Conservation (phyloP, 306 rosid genomes). For the Medicago lupulina region DNA sequence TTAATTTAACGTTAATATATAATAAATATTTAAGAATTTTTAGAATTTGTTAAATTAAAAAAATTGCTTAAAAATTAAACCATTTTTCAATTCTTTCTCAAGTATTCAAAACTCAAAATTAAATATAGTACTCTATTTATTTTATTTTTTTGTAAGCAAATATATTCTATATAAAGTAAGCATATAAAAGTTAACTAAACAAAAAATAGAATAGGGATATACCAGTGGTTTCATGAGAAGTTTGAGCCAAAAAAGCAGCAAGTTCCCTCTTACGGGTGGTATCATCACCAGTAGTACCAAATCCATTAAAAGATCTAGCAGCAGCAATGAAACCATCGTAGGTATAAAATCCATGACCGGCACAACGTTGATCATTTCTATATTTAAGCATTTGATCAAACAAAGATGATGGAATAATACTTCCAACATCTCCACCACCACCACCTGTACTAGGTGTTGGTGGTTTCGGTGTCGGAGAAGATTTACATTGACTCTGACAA, state of each 20-base stretch:
- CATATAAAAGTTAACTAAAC: too few relatives aligned
- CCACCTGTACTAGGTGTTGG: constrained; percentile 34
- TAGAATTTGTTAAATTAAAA: too few relatives aligned
- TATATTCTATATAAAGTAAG: too few relatives aligned
- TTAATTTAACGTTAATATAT: too few relatives aligned
- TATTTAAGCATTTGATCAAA: constrained; percentile 60
- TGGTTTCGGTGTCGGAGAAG: not conserved
- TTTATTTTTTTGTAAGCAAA: too few relatives aligned
- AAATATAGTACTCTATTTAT: too few relatives aligned
- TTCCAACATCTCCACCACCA: constrained; percentile 42
- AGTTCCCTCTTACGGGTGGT: constrained; percentile 58
- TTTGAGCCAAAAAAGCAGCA: constrained; percentile 80
- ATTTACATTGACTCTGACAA: constrained; percentile 61
- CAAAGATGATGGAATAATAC: constrained; percentile 32
- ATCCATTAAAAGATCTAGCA: constrained; percentile 49
- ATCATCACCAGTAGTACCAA: constrained; percentile 64
- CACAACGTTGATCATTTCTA: constrained; percentile 55
- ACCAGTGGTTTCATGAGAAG: constrained; percentile 77
- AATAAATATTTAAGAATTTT: too few relatives aligned
- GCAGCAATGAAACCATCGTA: constrained; percentile 65
- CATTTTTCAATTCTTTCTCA: too few relatives aligned
- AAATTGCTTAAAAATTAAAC: too few relatives aligned
- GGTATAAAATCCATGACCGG: constrained; percentile 52
- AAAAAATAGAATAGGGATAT: too few relatives aligned
- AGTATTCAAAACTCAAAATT: too few relatives aligned